phyloP scores from a whole-genome alignment of 352 stramenopile species.

The Phytophthora constricta region DNA sequence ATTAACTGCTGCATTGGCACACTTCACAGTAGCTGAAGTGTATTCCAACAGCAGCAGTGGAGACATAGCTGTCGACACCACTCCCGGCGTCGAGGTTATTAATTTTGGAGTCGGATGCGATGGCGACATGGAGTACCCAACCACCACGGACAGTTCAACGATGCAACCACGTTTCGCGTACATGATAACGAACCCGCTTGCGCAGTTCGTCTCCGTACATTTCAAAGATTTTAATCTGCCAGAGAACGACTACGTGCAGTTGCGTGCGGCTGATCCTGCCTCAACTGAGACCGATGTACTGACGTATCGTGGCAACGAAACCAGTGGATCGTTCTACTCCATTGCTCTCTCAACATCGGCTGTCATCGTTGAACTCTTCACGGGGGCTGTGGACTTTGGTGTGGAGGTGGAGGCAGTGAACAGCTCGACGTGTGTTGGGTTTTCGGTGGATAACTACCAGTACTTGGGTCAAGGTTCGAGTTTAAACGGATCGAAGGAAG shows the following conservation, averaged over 20 bases:
- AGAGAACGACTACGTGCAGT: conserved; percentile 55
- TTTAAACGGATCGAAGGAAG: conserved; percentile 36
- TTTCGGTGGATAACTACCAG: conserved; percentile 54
- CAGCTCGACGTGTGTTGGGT: conserved; percentile 44
- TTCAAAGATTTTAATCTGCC: conserved; percentile 75
- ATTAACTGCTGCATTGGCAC: conserved; percentile 13
- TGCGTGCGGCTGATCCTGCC: conserved; percentile 39
- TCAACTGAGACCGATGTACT: conserved; percentile 36
- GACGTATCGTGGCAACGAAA: conserved; percentile 40
- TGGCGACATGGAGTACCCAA: conserved; percentile 30
- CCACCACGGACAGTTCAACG: conserved; percentile 18
- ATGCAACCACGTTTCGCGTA: conserved; percentile 44
- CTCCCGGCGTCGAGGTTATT: conserved; percentile 26
- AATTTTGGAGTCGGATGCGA: conserved; percentile 47
- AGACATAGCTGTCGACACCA: not conserved
- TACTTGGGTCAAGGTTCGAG: conserved; percentile 34
- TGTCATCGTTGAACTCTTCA: conserved; percentile 60
- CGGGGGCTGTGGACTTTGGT: conserved; percentile 5
- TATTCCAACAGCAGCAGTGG: conserved; percentile 23
- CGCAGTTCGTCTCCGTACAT: conserved; percentile 68
- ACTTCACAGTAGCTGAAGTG: conserved; percentile 6
- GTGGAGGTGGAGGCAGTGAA: conserved; percentile 9
- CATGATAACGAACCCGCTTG: conserved; percentile 50
- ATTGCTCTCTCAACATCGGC: conserved; percentile 35
- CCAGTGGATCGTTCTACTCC: conserved; percentile 41